Conservation (phyloP, 129 eudicot species). For the Mikania micrantha region DNA sequence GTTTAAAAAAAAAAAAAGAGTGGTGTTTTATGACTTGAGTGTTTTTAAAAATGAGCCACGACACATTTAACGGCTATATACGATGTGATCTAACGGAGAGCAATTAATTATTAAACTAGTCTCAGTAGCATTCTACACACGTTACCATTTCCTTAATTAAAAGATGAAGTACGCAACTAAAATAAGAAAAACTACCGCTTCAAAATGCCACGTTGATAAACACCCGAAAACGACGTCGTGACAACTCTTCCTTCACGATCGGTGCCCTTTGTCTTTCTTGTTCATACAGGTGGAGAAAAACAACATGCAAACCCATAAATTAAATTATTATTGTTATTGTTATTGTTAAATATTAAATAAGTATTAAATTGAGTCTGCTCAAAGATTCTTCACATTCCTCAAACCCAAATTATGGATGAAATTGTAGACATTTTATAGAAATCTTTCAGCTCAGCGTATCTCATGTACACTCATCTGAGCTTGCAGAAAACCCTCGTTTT, state of each 20-base stretch:
- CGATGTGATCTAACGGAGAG: neutral
- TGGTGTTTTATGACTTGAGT: no score
- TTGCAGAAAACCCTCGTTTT: neutral
- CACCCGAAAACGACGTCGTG: constrained; percentile 17
- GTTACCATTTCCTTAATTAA: neutral
- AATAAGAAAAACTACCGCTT: neutral
- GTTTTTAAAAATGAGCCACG: neutral
- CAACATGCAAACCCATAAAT: constrained; percentile 4
- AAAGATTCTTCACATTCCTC: constrained; percentile 28
- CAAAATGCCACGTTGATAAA: constrained; percentile 1
- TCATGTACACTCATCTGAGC: constrained; percentile 6
- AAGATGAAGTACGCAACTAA: constrained; percentile 7
- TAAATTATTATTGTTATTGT: no score
- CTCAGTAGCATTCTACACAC: neutral
- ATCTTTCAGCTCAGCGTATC: constrained; percentile 5
- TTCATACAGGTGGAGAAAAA: constrained; percentile 13
- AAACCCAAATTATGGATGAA: constrained; percentile 8
- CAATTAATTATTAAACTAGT: constrained; percentile 5
- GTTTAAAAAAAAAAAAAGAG: no score
- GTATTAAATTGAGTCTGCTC: neutral
- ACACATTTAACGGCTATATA: no score
- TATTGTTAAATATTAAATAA: neutral
- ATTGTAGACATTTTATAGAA: neutral
- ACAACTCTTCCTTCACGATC: neutral
- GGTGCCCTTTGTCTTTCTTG: constrained; percentile 7